Evolutionary conservation across 768 basidiomycete genomes (phyloP).

Genomic region (Leccinum imitatum): DNA sequence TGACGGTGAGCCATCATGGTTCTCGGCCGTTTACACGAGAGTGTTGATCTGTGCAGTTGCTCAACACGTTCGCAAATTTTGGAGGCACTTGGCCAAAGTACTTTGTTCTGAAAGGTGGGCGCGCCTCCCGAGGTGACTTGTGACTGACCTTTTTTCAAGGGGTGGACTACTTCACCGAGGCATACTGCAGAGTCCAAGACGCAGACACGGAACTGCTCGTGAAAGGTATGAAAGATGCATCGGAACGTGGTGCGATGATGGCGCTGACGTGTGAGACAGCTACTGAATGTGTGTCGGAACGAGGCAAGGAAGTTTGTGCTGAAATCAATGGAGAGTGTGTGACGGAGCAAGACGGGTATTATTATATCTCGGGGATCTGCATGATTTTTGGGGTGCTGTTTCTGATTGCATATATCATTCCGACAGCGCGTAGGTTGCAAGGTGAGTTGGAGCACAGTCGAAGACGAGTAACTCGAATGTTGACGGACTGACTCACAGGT

Average conservation of each 20-base stretch:
- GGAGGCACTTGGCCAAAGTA: slow-evolving; percentile 98
- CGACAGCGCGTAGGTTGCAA: slow-evolving; percentile 84
- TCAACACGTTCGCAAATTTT: slow-evolving; percentile 95
- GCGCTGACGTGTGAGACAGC: slow-evolving; percentile 42
- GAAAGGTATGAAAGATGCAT: slow-evolving; percentile 44
- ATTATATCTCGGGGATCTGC: slow-evolving; percentile 79
- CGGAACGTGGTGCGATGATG: neutral
- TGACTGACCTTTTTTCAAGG: slow-evolving; percentile 41
- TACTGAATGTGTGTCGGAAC: slow-evolving; percentile 89
- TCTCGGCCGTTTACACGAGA: slow-evolving; percentile 2
- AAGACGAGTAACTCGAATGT: neutral
- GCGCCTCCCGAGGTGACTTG: neutral
- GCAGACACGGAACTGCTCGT: slow-evolving; percentile 50
- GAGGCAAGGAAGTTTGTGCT: slow-evolving; percentile 77
- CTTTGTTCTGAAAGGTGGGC: slow-evolving; percentile 85
- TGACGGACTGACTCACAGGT: slow-evolving; percentile 39
- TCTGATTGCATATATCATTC: slow-evolving; percentile 74
- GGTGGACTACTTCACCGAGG: slow-evolving; percentile 85
- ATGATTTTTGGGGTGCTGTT: slow-evolving; percentile 72
- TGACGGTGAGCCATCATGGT: slow-evolving; percentile 70
- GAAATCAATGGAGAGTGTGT: slow-evolving; percentile 78
- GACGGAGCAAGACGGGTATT: slow-evolving; percentile 90
- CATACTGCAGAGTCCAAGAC: slow-evolving; percentile 75
- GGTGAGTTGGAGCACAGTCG: slow-evolving; percentile 46
- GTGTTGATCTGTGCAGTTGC: slow-evolving; percentile 49